These are phyloP conservation scores for Hypoxylon sp. DNA, from an alignment of 2,329 filamentous ascomycete species.

Conservation along the genomic window DNA sequence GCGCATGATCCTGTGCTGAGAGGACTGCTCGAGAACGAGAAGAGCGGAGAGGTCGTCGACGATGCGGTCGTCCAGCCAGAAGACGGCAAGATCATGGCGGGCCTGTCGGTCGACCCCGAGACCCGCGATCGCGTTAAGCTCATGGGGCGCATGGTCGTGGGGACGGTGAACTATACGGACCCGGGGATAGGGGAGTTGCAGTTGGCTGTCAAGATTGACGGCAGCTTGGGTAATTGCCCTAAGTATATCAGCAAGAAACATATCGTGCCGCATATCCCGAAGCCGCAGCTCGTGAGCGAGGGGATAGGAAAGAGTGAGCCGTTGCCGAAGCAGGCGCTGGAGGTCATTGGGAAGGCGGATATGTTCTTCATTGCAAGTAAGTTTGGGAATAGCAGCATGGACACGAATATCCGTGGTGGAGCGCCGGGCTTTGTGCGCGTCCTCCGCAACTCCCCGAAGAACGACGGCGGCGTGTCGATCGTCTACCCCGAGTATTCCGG, in stretches of 20 bases:
- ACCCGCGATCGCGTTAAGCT: constrained; percentile 81
- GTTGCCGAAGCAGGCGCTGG: constrained; percentile 68
- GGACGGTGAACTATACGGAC: constrained; percentile 63
- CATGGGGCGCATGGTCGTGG: constrained; percentile 77
- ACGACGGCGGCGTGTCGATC: constrained; percentile 61
- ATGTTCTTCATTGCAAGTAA: constrained; percentile 83
- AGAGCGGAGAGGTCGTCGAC: constrained; percentile 42
- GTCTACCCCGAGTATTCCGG: constrained; percentile 89
- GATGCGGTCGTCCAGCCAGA: constrained; percentile 52
- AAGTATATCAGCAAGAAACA: constrained; percentile 87
- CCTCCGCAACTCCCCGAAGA: constrained; percentile 66
- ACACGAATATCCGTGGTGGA: constrained; percentile 86
- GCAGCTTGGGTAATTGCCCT: constrained; percentile 85
- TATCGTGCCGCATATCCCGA: constrained; percentile 68
- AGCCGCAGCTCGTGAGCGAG: constrained; percentile 60
- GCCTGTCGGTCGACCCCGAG: constrained; percentile 74
- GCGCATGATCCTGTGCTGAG: constrained; percentile 78
- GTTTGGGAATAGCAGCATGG: constrained; percentile 76
- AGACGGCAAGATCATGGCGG: constrained; percentile 62
- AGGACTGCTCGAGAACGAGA: constrained; percentile 66
- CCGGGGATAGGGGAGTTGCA: constrained; percentile 58
- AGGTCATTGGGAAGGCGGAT: constrained; percentile 75
- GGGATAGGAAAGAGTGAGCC: constrained; percentile 49
- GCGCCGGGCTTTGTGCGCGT: constrained; percentile 80
- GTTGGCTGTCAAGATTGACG: constrained; percentile 77